Evolutionary conservation across 1,139 yeast genomes (phyloP).

Genomic region (Yamadazyma mexicana): DNA sequence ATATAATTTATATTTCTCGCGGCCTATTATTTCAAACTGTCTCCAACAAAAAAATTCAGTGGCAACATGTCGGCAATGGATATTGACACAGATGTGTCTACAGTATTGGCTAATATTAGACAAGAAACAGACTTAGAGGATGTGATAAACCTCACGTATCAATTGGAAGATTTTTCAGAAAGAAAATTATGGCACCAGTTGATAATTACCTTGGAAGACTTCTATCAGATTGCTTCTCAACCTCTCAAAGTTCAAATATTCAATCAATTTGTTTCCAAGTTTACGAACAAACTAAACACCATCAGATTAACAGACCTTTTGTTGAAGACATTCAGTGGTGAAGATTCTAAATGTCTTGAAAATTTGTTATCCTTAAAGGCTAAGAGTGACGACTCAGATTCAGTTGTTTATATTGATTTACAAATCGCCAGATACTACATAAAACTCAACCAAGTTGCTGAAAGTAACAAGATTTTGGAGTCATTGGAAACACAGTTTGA

Average conservation of each 20-base stretch:
- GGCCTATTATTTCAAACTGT: neutral
- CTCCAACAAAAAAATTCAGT: slow-evolving; percentile 7
- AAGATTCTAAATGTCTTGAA: slow-evolving; percentile 51
- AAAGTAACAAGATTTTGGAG: slow-evolving; percentile 72
- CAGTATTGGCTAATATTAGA: slow-evolving; percentile 69
- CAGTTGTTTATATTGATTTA: slow-evolving; percentile 62
- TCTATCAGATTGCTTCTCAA: slow-evolving; percentile 46
- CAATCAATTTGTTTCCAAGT: slow-evolving; percentile 66
- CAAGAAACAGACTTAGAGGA: slow-evolving; percentile 67
- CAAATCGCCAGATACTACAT: slow-evolving; percentile 78
- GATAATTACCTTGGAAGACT: slow-evolving; percentile 63
- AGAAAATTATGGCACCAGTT: slow-evolving; percentile 80
- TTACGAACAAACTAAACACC: slow-evolving; percentile 73
- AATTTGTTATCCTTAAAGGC: slow-evolving; percentile 44
- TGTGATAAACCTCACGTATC: slow-evolving; percentile 61
- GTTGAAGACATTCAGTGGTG: slow-evolving; percentile 50
- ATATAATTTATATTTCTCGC: neutral
- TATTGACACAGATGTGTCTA: slow-evolving; percentile 50
- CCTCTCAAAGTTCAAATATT: slow-evolving; percentile 66
- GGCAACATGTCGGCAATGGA: slow-evolving; percentile 32
- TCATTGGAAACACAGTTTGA: slow-evolving; percentile 47
- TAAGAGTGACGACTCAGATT: slow-evolving; percentile 29
- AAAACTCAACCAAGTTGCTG: slow-evolving; percentile 54
- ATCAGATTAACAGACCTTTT: slow-evolving; percentile 77
- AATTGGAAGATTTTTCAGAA: slow-evolving; percentile 84